Percentiles rank a stretch among this genome's conserved stretches.
These are phyloP conservation scores for Cryptococcus depauperatus DNA, from an alignment of 1,284 basidiomycete species.

Conservation along the genomic window DNA sequence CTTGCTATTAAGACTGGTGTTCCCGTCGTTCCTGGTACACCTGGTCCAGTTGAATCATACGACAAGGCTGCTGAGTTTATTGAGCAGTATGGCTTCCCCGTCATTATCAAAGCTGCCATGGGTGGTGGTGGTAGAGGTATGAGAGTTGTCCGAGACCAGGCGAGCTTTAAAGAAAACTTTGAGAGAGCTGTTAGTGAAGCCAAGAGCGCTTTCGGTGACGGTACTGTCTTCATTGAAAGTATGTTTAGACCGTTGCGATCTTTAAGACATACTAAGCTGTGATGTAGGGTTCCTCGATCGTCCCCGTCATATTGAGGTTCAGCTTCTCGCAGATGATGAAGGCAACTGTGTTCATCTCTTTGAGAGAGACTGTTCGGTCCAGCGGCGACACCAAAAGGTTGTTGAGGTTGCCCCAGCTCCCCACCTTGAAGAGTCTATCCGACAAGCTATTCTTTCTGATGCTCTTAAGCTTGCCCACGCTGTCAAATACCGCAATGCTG, in stretches of 20 bases:
- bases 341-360: constrained; percentile 96
- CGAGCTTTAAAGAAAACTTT: constrained; percentile 83
- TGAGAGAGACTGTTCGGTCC: constrained; percentile 90
- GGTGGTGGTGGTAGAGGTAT: constrained; percentile 97
- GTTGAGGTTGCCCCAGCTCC: constrained; percentile 97
- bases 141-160: constrained; percentile 91
- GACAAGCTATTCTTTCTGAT: constrained; percentile 76
- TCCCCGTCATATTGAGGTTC: constrained; percentile 95
- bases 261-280: background rate
- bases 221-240: constrained; percentile 96
- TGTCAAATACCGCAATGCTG: constrained; percentile 91
- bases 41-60: constrained; percentile 80
- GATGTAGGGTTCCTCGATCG: constrained; percentile 69
- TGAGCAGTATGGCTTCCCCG: constrained; percentile 91
- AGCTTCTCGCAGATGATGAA: constrained; percentile 79
- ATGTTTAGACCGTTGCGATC: constrained; percentile 20
- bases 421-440: constrained; percentile 82
- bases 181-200: constrained; percentile 92
- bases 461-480: constrained; percentile 92
- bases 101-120: constrained; percentile 98
- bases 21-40: constrained; percentile 95
- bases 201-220: constrained; percentile 92
- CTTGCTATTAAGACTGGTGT: constrained; percentile 74
- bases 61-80: constrained; percentile 80
- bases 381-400: constrained; percentile 91